Base-by-base conservation (phyloP, 2,329 filamentous ascomycete species). In the Dryadomyces quercivorus region DNA sequence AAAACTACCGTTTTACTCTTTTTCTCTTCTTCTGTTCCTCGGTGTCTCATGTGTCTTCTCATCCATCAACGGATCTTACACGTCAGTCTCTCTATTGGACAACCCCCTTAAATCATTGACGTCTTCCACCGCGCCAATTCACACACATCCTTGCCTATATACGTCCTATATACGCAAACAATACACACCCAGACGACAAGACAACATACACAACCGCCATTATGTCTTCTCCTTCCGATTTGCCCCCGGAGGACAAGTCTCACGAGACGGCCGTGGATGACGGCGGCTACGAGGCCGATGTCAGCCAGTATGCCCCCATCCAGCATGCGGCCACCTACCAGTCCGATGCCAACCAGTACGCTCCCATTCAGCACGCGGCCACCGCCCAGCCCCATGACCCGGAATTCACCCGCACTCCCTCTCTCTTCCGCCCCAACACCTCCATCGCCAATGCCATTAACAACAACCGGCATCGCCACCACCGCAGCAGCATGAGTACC, bases 401-500 rank as follows among this genome's bases (percentile, higher is more conserved):
- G 26, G 26, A 31, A 8, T 31, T 51, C 15, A 34, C 48, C 6
- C 31, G 18, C 10, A 55, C 40, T 5, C 3, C 36, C 16, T 43
- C 53, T 20, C 47, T 56, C 31, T 5, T 50, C 31, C 55, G 51
- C 2, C 47, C 55, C 7, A 20, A 18, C 46, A 56, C 55, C 12
- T 51, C 55, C 3, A 46, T 53, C 13, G 51, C 47, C 42, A 50
- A 56, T 18, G 51, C 51, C 6, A 20, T 48, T 2, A 31, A 31
- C 26, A 31, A 31, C 26, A 31, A 31, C 26, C 26, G 26, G 26
- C 43, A 46, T 43, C 48, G 26, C 26, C 36, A 15, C 26, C 54
- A 21, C 18, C 54, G 45, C 26, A n/a, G 43, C 51, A 55, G 46
- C 51, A 54, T 43, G 42, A 49, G 47, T 49, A 47, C 43, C 47